These are phyloP conservation scores for Micractinium conductrix DNA, from an alignment of 139 green algal species.

Conservation along the genomic window DNA sequence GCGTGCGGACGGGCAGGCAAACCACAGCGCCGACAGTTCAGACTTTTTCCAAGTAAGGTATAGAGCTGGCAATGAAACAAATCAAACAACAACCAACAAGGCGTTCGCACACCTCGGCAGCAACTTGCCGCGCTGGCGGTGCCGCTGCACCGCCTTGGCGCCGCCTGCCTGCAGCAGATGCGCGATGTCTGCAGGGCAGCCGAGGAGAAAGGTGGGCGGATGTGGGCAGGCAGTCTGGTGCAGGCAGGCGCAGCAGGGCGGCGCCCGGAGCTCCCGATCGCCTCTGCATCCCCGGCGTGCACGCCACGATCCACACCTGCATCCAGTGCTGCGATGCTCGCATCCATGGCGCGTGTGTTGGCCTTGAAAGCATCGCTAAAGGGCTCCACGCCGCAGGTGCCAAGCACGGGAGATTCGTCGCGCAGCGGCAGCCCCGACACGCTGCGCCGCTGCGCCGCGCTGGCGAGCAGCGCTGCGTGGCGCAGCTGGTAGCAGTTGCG, in stretches of 20 bases:
- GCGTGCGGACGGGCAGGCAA: too few relatives aligned
- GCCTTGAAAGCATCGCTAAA: constrained; percentile 29
- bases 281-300: not conserved
- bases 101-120: constrained; percentile 50
- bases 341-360: constrained; percentile 41
- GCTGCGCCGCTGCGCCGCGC: too few relatives aligned
- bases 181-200: constrained; percentile 9
- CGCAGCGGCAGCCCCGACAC: not conserved
- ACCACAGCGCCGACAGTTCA: too few relatives aligned
- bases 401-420: constrained; percentile 6
- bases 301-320: not conserved
- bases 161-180: constrained; percentile 57
- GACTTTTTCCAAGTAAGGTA: too few relatives aligned
- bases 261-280: not conserved
- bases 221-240: not conserved
- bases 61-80: too few relatives aligned
- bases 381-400: constrained; percentile 49
- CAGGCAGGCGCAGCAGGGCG: not conserved
- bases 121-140: constrained; percentile 65
- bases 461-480: too few relatives aligned
- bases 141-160: constrained; percentile 61
- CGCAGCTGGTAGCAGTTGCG: too few relatives aligned
- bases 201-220: not conserved
- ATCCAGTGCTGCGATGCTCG: constrained; percentile 11
- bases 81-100: too few relatives aligned